Evolutionary conservation across 2,329 filamentous ascomycete species (phyloP).

Genomic region (Trichoderma endophyticum): DNA sequence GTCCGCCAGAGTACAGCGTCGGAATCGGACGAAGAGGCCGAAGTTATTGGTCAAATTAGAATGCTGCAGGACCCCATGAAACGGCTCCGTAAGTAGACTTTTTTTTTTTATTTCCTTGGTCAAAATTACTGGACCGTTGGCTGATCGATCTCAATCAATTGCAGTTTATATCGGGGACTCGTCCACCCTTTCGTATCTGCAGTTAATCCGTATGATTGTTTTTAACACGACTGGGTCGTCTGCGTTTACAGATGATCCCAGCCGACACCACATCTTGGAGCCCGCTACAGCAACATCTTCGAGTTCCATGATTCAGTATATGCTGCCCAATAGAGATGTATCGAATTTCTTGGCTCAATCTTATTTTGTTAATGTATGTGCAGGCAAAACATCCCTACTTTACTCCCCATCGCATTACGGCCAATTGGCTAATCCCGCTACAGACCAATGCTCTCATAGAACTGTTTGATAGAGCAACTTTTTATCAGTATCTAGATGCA

Average conservation of each 20-base stretch:
- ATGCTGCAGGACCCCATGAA: slow-evolving; percentile 60
- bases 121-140: slow-evolving; percentile 13
- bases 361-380: slow-evolving; percentile 58
- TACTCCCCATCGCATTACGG: neutral
- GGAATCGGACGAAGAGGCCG: slow-evolving; percentile 50
- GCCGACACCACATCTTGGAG: slow-evolving; percentile 56
- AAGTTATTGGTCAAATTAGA: slow-evolving; percentile 51
- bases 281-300: slow-evolving; percentile 46
- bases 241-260: slow-evolving; percentile 55
- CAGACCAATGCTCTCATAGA: slow-evolving; percentile 61
- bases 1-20: slow-evolving; percentile 38
- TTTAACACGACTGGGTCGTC: slow-evolving; percentile 52
- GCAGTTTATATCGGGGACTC: slow-evolving; percentile 62
- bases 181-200: slow-evolving; percentile 58
- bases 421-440: neutral
- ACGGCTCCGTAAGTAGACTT: slow-evolving; percentile 47
- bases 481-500: slow-evolving; percentile 47
- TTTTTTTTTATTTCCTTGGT: neutral
- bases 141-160: neutral
- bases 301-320: neutral
- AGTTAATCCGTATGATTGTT: slow-evolving; percentile 59
- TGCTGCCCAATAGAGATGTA: slow-evolving; percentile 52
- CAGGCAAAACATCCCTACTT: neutral
- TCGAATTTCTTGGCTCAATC: slow-evolving; percentile 45
- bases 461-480: slow-evolving; percentile 51